Evolutionary conservation across 2,329 filamentous ascomycete species (phyloP), one percentile per base, ranked within the genome.

Genomic region (Fusarium sp.): DNA sequence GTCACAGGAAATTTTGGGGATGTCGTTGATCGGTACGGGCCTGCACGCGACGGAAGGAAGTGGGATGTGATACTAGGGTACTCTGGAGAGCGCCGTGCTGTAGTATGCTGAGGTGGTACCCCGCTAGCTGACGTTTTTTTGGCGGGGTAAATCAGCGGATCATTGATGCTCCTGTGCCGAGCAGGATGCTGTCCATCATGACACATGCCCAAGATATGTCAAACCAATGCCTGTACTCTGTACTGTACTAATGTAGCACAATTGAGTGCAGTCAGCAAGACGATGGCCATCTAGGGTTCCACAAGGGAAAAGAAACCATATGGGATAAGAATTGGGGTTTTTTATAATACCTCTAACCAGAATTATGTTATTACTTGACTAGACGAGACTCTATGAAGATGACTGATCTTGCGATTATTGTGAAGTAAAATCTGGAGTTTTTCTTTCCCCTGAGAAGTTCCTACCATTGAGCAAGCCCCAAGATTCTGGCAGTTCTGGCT

Each of bases 1-100:
- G 80, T 83, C 81, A 82, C 80, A 79, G 74, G 75, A 76, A 80
- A 80, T 78, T 80, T 80, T 78, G 76, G 72, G 72, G 62, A 67
- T 65, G 60, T 59, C 39, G 66, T 72, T 67, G 57, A 40, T 52
- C 24, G 52, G 10, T 31, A 31, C 42, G 33, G 47, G 28, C 40
- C 42, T 66, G 42, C 39, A 47, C 38, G 65, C 50, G 55, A 46
- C 31, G 47, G 44, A 22, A 22, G 24, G 40, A 49, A 47, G 47
- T 53, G 40, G 54, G 42, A 45, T 53, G 34, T 24, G 61, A 57
- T 71, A 71, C 38, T 44, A 43, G 40, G 61, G 51, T 69, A 71
- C 69, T 57, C 38, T 40, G 21, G 36, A 39, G 22, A 13, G 31
- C 22, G 28, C 42, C 44, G 36, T 13, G 17, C 14, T 36, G n/a